Conservation (phyloP, 2,329 filamentous ascomycete genomes). For the Trichoderma sp. region DNA sequence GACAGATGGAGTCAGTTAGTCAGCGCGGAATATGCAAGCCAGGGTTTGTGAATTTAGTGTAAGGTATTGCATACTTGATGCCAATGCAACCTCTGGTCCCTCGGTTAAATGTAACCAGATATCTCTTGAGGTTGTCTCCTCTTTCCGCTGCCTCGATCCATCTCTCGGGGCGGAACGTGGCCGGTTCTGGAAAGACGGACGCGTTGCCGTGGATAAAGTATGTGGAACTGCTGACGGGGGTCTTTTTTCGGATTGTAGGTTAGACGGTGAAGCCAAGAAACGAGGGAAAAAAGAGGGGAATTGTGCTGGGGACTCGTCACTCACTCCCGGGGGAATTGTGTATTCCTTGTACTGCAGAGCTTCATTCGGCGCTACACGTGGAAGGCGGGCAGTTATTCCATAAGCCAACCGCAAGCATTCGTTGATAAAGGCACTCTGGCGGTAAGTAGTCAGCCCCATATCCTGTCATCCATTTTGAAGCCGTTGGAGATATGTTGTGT, state of each 20-base stretch:
- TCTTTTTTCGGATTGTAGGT: conserved; percentile 18
- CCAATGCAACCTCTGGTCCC: conserved; percentile 26
- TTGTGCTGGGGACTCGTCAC: neutral
- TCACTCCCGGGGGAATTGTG: conserved; percentile 33
- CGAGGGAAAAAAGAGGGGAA: neutral
- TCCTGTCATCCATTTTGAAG: neutral
- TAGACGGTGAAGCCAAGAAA: neutral
- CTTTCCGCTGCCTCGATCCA: conserved; percentile 26
- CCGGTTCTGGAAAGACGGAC: conserved; percentile 27
- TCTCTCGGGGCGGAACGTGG: conserved; percentile 28
- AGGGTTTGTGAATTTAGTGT: neutral
- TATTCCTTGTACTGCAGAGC: conserved; percentile 32
- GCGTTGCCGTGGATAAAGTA: conserved; percentile 26
- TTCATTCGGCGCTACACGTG: conserved; percentile 30
- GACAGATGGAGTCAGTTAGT: neutral
- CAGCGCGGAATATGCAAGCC: neutral
- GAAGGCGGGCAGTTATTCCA: conserved; percentile 23
- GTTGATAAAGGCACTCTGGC: conserved; percentile 22
- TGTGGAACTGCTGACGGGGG: conserved; percentile 24
- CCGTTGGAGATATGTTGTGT: neutral
- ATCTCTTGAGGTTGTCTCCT: conserved; percentile 18
- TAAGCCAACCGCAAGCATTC: conserved; percentile 22
- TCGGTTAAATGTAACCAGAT: conserved; percentile 22
- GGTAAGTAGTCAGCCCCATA: neutral
- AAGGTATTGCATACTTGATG: conserved; percentile 21